Evolutionary conservation across 2,329 filamentous ascomycete genomes (phyloP).

Genomic region (Apiospora kogelbergensis): DNA sequence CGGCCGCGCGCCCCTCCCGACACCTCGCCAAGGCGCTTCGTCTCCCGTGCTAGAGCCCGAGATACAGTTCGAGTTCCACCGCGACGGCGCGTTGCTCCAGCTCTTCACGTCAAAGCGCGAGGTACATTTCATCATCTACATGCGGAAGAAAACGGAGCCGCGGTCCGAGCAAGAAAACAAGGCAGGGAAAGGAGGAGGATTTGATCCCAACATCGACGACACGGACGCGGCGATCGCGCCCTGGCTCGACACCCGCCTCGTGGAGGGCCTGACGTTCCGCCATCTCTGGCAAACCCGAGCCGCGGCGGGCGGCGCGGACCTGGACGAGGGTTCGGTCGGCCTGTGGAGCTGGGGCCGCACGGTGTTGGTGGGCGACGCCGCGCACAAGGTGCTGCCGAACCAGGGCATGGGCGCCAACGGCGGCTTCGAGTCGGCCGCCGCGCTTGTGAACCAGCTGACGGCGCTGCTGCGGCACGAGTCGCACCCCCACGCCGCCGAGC

Average conservation of each 20-base stretch:
- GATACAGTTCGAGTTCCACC: background rate
- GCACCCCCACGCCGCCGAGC: background rate
- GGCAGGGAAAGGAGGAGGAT: background rate
- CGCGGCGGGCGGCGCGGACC: constrained; percentile 23
- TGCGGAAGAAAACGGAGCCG: too few relatives aligned
- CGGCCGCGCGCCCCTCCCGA: background rate
- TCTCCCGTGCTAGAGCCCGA: background rate
- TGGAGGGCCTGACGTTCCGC: background rate
- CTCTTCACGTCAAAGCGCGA: background rate
- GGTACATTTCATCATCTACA: background rate
- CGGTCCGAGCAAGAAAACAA: background rate
- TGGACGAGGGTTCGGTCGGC: constrained; percentile 34
- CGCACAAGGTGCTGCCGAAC: constrained; percentile 32
- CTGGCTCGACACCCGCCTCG: background rate
- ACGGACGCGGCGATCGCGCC: background rate
- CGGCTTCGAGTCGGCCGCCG: background rate
- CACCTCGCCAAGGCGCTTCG: background rate
- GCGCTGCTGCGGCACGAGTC: background rate
- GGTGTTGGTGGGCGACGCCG: constrained; percentile 35
- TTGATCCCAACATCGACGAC: background rate
- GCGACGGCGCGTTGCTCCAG: background rate
- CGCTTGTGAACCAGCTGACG: background rate
- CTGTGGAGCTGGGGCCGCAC: constrained; percentile 31
- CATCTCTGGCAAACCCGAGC: background rate
- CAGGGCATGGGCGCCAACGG: constrained; percentile 32